Evolutionary conservation across 495 filamentous ascomycete genomes (phyloP), one percentile per base, ranked within the genome.

Genomic region (Parmelia sp.): DNA sequence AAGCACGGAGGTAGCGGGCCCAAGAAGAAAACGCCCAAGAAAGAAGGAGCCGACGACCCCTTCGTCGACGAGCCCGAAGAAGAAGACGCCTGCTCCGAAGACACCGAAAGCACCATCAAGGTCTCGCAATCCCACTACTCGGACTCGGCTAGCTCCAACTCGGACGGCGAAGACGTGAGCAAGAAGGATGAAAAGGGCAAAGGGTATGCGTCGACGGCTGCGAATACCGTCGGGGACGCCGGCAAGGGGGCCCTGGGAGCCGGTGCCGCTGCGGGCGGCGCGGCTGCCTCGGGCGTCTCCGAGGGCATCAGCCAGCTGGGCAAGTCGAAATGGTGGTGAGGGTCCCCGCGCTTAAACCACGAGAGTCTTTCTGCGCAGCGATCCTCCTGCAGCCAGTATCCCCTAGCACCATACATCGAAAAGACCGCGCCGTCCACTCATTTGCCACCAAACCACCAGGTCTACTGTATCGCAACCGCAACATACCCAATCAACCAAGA

Each of bases 41-140:
- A 60, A 47, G 39, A 60, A 60, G 58, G 58, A 11, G 25, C 58
- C 25, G 51, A 55, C 1, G 51, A 55, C 33, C 51, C 51, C 15
- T 45, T 59, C 31, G 57, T 59, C 12, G 51, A 55, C 29, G 51
- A 55, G 9, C 19, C 15, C 17, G 51, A 55, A 55, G 51, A 55
- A 55, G 51, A 55, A 55, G 51, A 55, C 6, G 51, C 29, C 17
- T 27, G 17, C 51, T 55, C 51, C 51, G 51, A 55, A 55, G 51
- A 55, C 21, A 55, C 51, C 7, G 51, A 55, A 55, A 55, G 51
- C 51, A 55, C 51, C 51, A 55, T 55, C 29, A 55, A 55, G 21
- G 51, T 55, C 17, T 55, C 51, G 51, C 51, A 55, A 55, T 55
- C 51, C 29, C 51, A 55, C 51, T 6, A 55, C 51, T 55, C 51